Evolutionary conservation across 371 early-diverging fungal genomes (phyloP), one percentile per base, ranked within the genome.

Genomic region (Phascolomyces articulosus): DNA sequence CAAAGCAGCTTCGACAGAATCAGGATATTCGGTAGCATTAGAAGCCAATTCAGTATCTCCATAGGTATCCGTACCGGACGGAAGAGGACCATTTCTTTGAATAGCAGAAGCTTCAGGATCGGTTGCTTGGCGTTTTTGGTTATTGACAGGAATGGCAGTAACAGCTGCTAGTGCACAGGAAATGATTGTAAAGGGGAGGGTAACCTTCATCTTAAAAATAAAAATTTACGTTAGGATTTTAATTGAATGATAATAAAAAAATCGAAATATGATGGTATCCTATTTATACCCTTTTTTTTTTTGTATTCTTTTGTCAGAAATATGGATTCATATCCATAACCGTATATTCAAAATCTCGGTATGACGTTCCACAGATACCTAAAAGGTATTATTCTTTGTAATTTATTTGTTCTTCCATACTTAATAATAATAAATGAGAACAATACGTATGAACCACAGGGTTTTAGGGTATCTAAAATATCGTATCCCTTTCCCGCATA

Each of bases 31-130:
- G 54, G 62, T 63, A 4, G 44, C 48, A 21, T 67, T 67, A 3
- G 31, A 44, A 11, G 68, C 68, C 44, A 63, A 49, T 9, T 58
- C 64, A 54, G 53, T 40, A 24, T 63, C 63, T 13, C 20, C 47
- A 47, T 18, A 47, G 18, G 21, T 29, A n/a, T 63, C 63, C 6
- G 59, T 59, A 18, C 49, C 68, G 13, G 54, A 23, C 11, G 68
- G 63, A 47, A 68, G 68, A 20, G 51, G 47, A 27, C 64, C 68
- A 56, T 68, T 68, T 20, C 26, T 27, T 23, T 58, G 15, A 21
- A 63, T 26, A 20, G 64, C 64, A 4, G 31, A 21, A 48, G 58
- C 41, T 51, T 68, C 68, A 24, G 68, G 62, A 53, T 63, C 40
- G 31, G 18, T 23, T 16, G 27, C 27, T 56, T 47, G 47, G 18